These are phyloP conservation scores for Leishmania turanica DNA, from an alignment of 208 protist genomes.

Conservation along the genomic window DNA sequence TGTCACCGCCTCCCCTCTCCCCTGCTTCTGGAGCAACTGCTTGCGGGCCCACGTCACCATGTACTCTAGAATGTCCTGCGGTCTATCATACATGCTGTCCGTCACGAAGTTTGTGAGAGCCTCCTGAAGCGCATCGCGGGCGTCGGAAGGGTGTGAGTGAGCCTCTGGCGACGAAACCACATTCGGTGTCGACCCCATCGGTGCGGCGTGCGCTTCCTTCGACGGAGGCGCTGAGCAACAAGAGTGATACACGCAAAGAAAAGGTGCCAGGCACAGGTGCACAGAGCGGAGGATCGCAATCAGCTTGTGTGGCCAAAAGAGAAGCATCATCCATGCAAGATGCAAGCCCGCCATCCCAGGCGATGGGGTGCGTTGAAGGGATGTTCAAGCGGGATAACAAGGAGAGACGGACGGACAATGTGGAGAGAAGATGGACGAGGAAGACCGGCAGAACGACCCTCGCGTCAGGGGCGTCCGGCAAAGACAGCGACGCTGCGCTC, in stretches of 20 bases:
- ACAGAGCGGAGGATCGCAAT: neutral
- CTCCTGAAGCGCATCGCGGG: constrained; percentile 3
- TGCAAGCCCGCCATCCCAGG: neutral
- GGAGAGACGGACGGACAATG: neutral
- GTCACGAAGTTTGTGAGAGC: constrained; percentile 28
- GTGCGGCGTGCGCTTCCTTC: neutral
- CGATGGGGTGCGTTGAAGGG: neutral
- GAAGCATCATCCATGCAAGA: neutral
- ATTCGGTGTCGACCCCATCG: neutral
- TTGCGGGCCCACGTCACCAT: constrained; percentile 44
- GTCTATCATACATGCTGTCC: constrained; percentile 37
- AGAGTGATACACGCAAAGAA: neutral
- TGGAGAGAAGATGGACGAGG: neutral
- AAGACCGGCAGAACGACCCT: neutral
- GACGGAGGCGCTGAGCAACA: neutral
- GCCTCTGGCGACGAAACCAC: neutral
- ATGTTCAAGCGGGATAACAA: neutral
- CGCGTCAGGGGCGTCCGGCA: neutral
- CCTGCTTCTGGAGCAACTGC: constrained; percentile 7
- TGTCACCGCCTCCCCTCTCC: too few relatives aligned
- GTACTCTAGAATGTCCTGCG: constrained; percentile 46
- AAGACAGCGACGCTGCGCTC: neutral
- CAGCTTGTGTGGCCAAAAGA: neutral
- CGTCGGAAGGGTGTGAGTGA: neutral
- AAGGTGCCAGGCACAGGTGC: neutral